These are phyloP conservation scores for Scheffersomyces cryptocercus DNA, from an alignment of 1,139 yeast species.

Conservation along the genomic window DNA sequence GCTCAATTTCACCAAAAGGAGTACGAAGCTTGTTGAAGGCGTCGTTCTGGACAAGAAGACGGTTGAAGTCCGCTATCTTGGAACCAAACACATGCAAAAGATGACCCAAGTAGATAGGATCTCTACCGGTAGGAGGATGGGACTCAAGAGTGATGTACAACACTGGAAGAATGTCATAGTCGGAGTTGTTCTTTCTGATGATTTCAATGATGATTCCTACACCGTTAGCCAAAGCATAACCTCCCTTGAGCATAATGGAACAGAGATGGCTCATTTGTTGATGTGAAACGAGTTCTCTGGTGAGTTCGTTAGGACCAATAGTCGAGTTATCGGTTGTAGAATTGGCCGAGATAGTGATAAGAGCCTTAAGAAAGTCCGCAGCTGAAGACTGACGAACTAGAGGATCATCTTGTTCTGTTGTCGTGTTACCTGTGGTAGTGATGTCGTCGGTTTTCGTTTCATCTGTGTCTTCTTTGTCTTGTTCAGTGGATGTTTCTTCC, in stretches of 20 bases:
- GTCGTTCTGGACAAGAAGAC: conserved; percentile 26
- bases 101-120: conserved; percentile 91
- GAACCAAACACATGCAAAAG: conserved; percentile 78
- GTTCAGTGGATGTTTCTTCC: too few relatives aligned
- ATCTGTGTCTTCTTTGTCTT: too few relatives aligned
- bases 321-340: conserved; percentile 82
- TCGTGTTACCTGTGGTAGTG: too few relatives aligned
- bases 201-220: conserved; percentile 95
- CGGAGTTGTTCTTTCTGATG: conserved; percentile 93
- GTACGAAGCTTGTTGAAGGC: conserved; percentile 50
- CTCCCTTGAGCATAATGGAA: conserved; percentile 85
- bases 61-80: conserved; percentile 66
- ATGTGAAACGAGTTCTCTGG: conserved; percentile 79
- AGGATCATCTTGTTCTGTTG: conserved; percentile 40
- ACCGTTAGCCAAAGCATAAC: conserved; percentile 90
- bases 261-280: conserved; percentile 71
- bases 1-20: conserved; percentile 61
- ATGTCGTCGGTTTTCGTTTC: too few relatives aligned
- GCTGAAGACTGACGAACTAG: conserved; percentile 46
- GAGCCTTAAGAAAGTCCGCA: conserved; percentile 50
- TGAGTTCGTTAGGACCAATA: conserved; percentile 94
- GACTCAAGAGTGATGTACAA: conserved; percentile 83
- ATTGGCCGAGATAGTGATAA: conserved; percentile 59
- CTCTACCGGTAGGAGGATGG: conserved; percentile 94
- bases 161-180: conserved; percentile 89